Evolutionary conservation across 306 rosid species (phyloP), one percentile per base, ranked within the genome.

Genomic region (Sesbania bispinosa): DNA sequence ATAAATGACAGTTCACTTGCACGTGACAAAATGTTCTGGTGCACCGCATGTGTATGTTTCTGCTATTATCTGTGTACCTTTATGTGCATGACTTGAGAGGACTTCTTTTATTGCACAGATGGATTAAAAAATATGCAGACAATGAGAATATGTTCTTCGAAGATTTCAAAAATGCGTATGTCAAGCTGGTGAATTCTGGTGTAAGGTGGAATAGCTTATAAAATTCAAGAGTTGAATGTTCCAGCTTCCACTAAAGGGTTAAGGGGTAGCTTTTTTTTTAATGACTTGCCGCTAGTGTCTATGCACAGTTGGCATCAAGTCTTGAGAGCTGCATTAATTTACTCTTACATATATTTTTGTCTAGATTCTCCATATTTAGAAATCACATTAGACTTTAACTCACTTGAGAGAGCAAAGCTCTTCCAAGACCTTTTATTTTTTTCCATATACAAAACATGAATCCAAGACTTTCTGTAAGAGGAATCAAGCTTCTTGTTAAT

Each of bases 131-230:
- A 68, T 95, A 95, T 9, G 96, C 97, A 13, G 83, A 82, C 38
- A 67, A 83, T 75, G 90, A 91, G 90, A 80, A 72, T 38, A 59
- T 38, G 54, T 95, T 95, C 96, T 91, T 89, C 52, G 86, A 85
- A 82, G 96, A 91, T 84, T 95, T 95, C 76, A 78, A 81, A 74
- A 85, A 81, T 66, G 97, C 96, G 27, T 89, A 91, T 62, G 70
- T 75, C 79, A 95, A 95, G 84, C 83, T 95, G 80, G 99, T 91
- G 84, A 89, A 89, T 81, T 78, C 89, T 66, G 97, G 97, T 59
- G 99, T 82, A 24, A 86, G 75, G 76, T 91, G 99, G 99, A 88
- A 57, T 77, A 81, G 77, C 77, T 53, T 63, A 47, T 89, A 80
- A n/a, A 70, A 46, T 58, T 69, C 38, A 57, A 15, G 53, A 36